A percentile compares a stretch with the other conserved stretches of the same genome.
These are phyloP conservation scores for Sphagnum fallax DNA, from an alignment of 228 moss, liverwort and hornwort genomes.

Conservation along the genomic window DNA sequence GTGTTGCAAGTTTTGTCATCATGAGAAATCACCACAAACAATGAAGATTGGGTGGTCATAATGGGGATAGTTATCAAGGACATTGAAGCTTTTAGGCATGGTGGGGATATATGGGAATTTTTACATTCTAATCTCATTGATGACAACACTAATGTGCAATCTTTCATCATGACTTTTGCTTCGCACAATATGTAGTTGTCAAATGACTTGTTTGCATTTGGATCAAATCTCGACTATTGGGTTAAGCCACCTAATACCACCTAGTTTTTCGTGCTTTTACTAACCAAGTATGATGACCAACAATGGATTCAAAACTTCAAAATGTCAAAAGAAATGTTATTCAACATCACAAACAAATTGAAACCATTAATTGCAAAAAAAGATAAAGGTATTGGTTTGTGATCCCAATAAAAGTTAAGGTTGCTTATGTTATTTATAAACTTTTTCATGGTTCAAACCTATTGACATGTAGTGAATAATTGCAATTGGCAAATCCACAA, in stretches of 20 bases:
- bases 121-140: too few species aligned
- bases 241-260: background rate
- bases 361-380: background rate
- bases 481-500: background rate
- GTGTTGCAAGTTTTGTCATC: too few species aligned
- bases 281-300: background rate
- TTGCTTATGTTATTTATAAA: background rate
- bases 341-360: background rate
- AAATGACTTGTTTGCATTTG: background rate
- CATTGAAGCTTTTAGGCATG: too few species aligned
- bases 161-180: too few species aligned
- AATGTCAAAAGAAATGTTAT: background rate
- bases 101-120: too few species aligned
- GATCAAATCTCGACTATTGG: background rate
- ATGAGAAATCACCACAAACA: too few species aligned
- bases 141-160: too few species aligned
- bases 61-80: too few species aligned
- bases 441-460: background rate
- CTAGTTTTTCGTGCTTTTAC: background rate
- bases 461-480: background rate
- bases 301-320: background rate
- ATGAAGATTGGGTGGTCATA: too few species aligned
- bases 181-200: too few species aligned
- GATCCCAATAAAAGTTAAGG: background rate
- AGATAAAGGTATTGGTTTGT: background rate